Conservation (phyloP, 805 yeast species). For the Candida quercuum region DNA sequence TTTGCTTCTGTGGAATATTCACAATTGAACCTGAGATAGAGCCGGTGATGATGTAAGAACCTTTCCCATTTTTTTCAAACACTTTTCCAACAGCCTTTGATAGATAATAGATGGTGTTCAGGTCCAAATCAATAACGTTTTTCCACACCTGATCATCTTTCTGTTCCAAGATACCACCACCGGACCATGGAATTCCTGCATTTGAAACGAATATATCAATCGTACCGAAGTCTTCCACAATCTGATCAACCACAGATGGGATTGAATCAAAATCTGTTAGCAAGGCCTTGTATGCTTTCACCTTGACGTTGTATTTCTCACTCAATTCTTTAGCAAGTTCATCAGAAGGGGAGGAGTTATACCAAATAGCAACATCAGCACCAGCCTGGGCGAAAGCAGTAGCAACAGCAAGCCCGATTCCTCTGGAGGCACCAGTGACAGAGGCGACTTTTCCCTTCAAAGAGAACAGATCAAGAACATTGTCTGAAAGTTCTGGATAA, state of each 20-base stretch:
- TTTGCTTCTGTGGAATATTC: constrained; percentile 82
- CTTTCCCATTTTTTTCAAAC: constrained; percentile 70
- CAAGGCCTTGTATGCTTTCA: constrained; percentile 47
- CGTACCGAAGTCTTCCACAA: constrained; percentile 60
- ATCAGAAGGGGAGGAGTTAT: constrained; percentile 24
- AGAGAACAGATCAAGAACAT: constrained; percentile 66
- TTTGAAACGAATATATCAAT: constrained; percentile 84
- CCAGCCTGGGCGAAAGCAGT: constrained; percentile 87
- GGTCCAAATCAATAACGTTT: constrained; percentile 66
- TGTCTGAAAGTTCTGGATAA: constrained; percentile 43
- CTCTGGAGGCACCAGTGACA: constrained; percentile 79
- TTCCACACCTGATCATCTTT: constrained; percentile 53
- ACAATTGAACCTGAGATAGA: constrained; percentile 89
- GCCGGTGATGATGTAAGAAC: constrained; percentile 79
- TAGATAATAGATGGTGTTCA: constrained; percentile 77
- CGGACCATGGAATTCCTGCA: constrained; percentile 84
- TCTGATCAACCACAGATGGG: constrained; percentile 27
- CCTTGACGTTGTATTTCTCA: constrained; percentile 54
- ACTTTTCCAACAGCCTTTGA: constrained; percentile 70
- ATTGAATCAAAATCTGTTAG: constrained; percentile 27
- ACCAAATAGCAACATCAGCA: constrained; percentile 63
- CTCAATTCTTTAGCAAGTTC: constrained; percentile 48
- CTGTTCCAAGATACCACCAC: constrained; percentile 51
- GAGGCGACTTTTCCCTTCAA: constrained; percentile 83
- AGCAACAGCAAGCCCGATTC: constrained; percentile 80